phyloP scores from a whole-genome alignment of 225 moss, liverwort and hornwort species.

The Anthoceros angustus region DNA sequence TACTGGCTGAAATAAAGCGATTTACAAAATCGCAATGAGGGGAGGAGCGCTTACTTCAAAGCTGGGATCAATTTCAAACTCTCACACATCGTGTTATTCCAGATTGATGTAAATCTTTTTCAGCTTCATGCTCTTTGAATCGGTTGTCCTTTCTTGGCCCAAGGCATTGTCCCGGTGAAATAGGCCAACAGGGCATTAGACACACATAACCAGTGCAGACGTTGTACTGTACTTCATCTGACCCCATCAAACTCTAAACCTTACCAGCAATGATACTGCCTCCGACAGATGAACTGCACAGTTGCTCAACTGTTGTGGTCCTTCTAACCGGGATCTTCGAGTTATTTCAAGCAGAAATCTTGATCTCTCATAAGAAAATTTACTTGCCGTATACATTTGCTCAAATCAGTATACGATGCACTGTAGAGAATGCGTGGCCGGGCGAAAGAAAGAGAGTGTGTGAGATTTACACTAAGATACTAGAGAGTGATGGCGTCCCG shows the following conservation, averaged over 20 bases:
- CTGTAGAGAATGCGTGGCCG: too few relatives aligned
- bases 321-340: constrained; percentile 36
- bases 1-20: background rate
- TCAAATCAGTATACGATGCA: too few relatives aligned
- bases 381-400: constrained; percentile 34
- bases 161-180: background rate
- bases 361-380: constrained; percentile 46
- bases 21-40: background rate
- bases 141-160: background rate
- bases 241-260: background rate
- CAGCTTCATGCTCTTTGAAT: background rate
- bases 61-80: constrained; percentile 55
- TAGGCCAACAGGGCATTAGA: too few relatives aligned
- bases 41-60: constrained; percentile 16
- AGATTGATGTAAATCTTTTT: constrained; percentile 24
- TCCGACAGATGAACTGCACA: constrained; percentile 38
- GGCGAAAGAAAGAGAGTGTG: too few relatives aligned
- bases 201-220: too few relatives aligned
- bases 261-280: constrained; percentile 36
- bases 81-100: constrained; percentile 49
- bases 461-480: too few relatives aligned
- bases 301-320: constrained; percentile 23
- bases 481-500: too few relatives aligned
- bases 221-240: too few relatives aligned
- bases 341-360: constrained; percentile 54